Evolutionary conservation across 148 eudicot genomes (phyloP), one percentile per base, ranked within the genome.

Genomic region (Spergularia marina): DNA sequence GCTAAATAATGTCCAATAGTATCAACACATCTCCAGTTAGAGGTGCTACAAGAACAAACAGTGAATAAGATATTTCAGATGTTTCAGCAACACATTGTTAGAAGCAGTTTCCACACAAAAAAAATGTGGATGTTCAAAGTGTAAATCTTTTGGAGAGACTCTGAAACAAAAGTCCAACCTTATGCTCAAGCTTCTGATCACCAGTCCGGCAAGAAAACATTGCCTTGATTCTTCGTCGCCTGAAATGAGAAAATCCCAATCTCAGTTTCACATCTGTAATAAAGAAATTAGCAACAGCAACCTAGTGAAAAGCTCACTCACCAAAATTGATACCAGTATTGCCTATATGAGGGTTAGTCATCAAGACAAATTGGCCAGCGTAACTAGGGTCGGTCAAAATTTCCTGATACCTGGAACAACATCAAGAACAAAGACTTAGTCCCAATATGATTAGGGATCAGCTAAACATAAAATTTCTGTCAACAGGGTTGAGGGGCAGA

Each of bases 381-480:
- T 95, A 95, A 83, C 98, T 95, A 61, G 98, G 98, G 83, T 95
- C 98, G 21, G 98, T 95, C 75, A 95, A 82, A 85, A 91, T 95
- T 82, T 95, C 98, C 72, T 95, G 98, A 82, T 95, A 95, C 82
- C 98, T 92, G 86, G 59, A 83, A 44, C 9, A 64, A 49, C 49
- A 6, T 2, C 49, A 44, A 15, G 36, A 30, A 62, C 25, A 18
- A 18, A 20, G 7, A 3, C 13, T 18, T 14, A 68, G n/a, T 12
- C 56, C 56, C 71, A 21, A 18, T 30, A 23, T 51, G 52, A 30
- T 30, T 55, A 4, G 12, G 13, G 49, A 9, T 6, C 7, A 1
- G 49, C 49, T 9, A 16, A 64, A 55, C 15, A 55, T 16, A 13
- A 10, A 49, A 34, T 40, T 40, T 36, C 11, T n/a, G 21, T 66